Conservation (phyloP, 225 moss, liverwort and hornwort species). For the Bryum argenteum region DNA sequence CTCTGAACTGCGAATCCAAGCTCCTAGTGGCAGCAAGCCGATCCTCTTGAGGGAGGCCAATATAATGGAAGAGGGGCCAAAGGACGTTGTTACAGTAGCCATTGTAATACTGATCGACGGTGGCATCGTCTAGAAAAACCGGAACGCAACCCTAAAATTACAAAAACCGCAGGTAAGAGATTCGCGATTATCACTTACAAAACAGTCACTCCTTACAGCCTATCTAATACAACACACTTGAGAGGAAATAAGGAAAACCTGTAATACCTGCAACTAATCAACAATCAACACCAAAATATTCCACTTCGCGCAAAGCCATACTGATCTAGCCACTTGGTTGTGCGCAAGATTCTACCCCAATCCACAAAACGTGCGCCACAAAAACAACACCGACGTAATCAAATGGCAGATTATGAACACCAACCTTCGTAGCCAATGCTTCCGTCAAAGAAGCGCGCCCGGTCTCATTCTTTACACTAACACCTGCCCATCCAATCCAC, state of each 20-base stretch:
- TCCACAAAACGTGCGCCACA: conserved; percentile 18
- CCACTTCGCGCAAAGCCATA: conserved; percentile 1
- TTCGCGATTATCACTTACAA: conserved; percentile 3
- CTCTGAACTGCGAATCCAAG: conserved; percentile 88
- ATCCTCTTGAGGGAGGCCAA: conserved; percentile 97
- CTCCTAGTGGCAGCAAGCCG: conserved; percentile 93
- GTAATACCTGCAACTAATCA: neutral
- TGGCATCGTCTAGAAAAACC: conserved; percentile 93
- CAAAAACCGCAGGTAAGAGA: conserved; percentile 22
- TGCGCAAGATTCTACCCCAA: conserved; percentile 7
- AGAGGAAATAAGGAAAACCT: conserved; percentile 14
- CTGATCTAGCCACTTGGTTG: neutral
- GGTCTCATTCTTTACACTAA: conserved; percentile 70
- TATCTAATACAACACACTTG: conserved; percentile 1
- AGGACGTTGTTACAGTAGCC: conserved; percentile 99
- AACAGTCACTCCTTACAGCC: conserved; percentile 1
- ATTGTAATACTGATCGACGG: conserved; percentile 97
- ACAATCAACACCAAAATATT: conserved; percentile 11
- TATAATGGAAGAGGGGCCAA: conserved; percentile 99
- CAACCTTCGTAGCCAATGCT: conserved; percentile 80
- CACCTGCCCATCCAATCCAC: conserved; percentile 99
- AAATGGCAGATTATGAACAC: conserved; percentile 22
- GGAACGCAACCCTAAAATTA: conserved; percentile 83
- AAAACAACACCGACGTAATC: neutral
- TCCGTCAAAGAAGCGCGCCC: conserved; percentile 65